Evolutionary conservation across 768 basidiomycete species (phyloP).

Genomic region (Lactarius indigo): DNA sequence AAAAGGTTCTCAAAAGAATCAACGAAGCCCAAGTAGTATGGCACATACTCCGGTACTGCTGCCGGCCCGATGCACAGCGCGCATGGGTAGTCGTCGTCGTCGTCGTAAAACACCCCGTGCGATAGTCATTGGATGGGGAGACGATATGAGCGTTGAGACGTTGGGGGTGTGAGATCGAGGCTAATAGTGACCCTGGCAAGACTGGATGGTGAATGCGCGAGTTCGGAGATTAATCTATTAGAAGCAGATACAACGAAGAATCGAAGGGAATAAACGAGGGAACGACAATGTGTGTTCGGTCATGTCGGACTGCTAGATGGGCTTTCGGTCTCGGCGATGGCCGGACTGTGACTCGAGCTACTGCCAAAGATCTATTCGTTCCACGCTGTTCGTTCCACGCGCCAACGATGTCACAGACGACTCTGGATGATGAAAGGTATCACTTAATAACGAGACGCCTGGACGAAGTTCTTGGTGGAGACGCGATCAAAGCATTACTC

Average conservation of each 20-base stretch:
- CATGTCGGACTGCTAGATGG: too few species aligned
- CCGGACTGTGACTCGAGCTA: not conserved
- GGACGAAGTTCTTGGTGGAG: conserved; percentile 85
- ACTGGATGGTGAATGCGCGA: too few species aligned
- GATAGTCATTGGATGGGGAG: too few species aligned
- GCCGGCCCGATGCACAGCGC: too few species aligned
- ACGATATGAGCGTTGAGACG: too few species aligned
- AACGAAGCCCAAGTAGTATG: not conserved
- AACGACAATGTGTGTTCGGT: too few species aligned
- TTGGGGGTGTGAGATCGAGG: too few species aligned
- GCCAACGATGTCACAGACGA: conserved; percentile 9
- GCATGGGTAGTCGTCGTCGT: not conserved
- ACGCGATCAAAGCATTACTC: conserved; percentile 76
- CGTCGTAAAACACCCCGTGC: not conserved
- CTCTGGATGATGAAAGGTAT: conserved; percentile 50
- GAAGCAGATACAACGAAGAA: too few species aligned
- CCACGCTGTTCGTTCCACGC: too few species aligned
- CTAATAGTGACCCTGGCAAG: too few species aligned
- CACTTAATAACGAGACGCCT: conserved; percentile 82
- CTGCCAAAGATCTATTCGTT: not conserved
- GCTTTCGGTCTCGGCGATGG: conserved; percentile 3
- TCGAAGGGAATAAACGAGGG: too few species aligned
- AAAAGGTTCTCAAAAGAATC: not conserved
- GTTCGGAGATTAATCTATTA: too few species aligned
- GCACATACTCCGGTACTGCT: not conserved